Evolutionary conservation across 148 eudicot genomes (phyloP).

Genomic region (Rhododendron ferrugineum): DNA sequence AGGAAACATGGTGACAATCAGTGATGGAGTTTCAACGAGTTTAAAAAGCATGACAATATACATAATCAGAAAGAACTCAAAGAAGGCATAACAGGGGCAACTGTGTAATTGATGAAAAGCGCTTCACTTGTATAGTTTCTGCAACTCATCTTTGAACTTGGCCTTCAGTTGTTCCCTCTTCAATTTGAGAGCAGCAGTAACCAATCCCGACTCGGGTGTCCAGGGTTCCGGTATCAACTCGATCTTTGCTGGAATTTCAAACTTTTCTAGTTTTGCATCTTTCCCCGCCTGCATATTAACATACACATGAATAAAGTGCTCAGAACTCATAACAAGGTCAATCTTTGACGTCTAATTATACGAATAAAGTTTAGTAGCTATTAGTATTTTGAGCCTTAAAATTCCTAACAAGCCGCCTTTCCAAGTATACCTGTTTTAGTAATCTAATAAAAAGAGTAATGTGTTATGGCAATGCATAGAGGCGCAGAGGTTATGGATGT

Average conservation of each 20-base stretch:
- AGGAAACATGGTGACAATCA: background rate
- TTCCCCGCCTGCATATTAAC: conserved; percentile 55
- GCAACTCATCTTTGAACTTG: conserved; percentile 69
- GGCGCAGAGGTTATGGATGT: background rate
- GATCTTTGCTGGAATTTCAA: conserved; percentile 79
- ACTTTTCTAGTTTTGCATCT: conserved; percentile 65
- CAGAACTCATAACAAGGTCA: background rate
- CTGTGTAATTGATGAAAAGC: background rate
- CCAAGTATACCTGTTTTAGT: background rate
- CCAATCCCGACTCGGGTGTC: conserved; percentile 95
- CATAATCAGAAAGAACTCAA: background rate
- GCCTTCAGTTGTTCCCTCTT: conserved; percentile 88
- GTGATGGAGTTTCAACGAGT: background rate
- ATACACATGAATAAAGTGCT: background rate
- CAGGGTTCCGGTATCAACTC: conserved; percentile 72
- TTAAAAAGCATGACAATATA: background rate
- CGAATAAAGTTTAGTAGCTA: background rate
- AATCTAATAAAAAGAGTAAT: background rate
- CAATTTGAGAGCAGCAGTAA: conserved; percentile 84
- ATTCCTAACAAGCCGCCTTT: background rate
- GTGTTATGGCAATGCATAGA: background rate
- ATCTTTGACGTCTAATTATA: background rate
- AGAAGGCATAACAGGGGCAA: background rate
- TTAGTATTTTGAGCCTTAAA: background rate
- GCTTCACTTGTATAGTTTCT: conserved; percentile 52